Evolutionary conservation across 768 basidiomycete species (phyloP), one percentile per base, ranked within the genome.

Genomic region (Kwoniella shandongensis): DNA sequence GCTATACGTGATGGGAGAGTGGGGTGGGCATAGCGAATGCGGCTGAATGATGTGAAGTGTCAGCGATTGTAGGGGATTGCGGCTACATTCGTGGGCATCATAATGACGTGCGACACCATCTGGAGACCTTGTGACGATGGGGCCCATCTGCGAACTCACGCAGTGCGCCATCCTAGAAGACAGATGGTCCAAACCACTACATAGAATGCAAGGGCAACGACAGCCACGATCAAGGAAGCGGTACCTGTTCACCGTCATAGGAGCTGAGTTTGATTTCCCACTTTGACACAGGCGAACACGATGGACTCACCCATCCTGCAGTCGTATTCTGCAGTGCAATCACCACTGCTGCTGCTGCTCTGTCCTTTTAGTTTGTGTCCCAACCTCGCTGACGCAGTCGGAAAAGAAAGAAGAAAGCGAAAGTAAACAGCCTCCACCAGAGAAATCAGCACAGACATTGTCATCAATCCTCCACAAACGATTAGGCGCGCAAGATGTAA

Each of bases 1-100:
- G 83, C 78, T 30, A 83, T 79, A 27, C 84, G 86, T 5, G 85
- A 86, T 17, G 82, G 81, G 2, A 64, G 52, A 26, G 85, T 85
- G 29, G 85, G 82, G 48, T 81, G 77, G 42, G 86, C 81, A 74
- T 92, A 96, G 42, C 89, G 82, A 69, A 80, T 83, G 15, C 88
- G 85, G 22, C 92, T 96, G 72, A 29, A 38, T 11, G 15, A 7
- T 46, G 38, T 17, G 22, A 22, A 27, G 41, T 32, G 38, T 30
- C 25, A 27, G 32, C 11, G 35, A 65, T n/a, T 65, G 57, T 15
- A 38, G 32, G 20, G n/a, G n/a, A n/a, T n/a, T n/a, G n/a, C n/a
- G n/a, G n/a, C n/a, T n/a, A n/a, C n/a, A n/a, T n/a, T n/a, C n/a
- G n/a, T n/a, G n/a, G n/a, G n/a, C n/a, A n/a, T n/a, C n/a, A n/a